phyloP scores from a whole-genome alignment of 2,329 filamentous ascomycete genomes.

The Fusarium solani-melongenae region DNA sequence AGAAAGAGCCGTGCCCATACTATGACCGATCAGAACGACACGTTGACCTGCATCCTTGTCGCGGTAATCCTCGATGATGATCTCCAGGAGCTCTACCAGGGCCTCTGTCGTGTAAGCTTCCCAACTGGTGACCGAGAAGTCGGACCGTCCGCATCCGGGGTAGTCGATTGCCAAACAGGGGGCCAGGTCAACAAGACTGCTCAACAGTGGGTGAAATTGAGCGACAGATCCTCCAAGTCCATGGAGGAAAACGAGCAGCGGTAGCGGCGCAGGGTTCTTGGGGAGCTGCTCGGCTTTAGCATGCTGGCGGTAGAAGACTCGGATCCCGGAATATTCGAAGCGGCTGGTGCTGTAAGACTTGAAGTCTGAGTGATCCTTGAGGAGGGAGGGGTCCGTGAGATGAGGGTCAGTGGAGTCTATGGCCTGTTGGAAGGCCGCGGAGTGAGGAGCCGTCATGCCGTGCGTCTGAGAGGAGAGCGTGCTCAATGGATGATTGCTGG shows the following conservation, averaged over 20 bases:
- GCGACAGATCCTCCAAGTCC: conserved; percentile 92
- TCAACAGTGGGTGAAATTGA: conserved; percentile 86
- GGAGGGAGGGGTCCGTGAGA: conserved; percentile 78
- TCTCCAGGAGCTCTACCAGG: conserved; percentile 78
- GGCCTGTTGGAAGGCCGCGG: conserved; percentile 34
- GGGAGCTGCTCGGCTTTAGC: conserved; percentile 85
- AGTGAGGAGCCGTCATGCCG: conserved; percentile 38
- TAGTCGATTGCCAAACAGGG: conserved; percentile 87
- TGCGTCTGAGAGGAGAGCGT: conserved; percentile 12
- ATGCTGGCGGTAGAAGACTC: conserved; percentile 87
- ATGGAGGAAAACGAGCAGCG: conserved; percentile 90
- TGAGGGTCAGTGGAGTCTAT: conserved; percentile 52
- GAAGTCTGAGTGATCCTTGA: conserved; percentile 80
- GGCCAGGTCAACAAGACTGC: conserved; percentile 83
- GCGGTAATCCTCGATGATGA: conserved; percentile 78
- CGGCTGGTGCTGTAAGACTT: conserved; percentile 77
- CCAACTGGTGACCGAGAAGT: conserved; percentile 77
- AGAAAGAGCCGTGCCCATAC: conserved; percentile 86
- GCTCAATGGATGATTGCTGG: conserved; percentile 1
- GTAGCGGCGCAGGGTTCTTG: conserved; percentile 76
- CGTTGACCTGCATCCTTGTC: conserved; percentile 73
- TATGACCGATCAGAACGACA: conserved; percentile 86
- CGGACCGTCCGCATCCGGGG: conserved; percentile 87
- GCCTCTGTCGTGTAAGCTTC: conserved; percentile 83
- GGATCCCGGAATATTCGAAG: conserved; percentile 79